phyloP scores from a whole-genome alignment of 2,329 filamentous ascomycete species.

The Elsinoe australis region DNA sequence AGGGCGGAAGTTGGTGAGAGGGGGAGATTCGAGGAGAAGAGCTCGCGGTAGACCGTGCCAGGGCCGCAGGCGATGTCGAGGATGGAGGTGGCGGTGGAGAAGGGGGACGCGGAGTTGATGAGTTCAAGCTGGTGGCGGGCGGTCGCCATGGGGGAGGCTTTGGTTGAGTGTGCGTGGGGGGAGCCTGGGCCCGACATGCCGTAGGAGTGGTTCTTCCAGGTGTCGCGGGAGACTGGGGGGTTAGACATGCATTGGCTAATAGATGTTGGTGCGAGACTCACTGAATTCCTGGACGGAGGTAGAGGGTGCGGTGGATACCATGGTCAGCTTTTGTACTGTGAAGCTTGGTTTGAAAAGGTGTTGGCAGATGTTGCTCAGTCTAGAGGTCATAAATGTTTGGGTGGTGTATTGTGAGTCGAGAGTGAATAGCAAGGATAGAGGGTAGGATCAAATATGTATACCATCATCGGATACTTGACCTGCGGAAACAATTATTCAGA shows the following conservation, averaged over 20 bases:
- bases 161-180: not conserved
- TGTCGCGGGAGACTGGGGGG: conserved; percentile 1
- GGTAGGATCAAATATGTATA: too few relatives aligned
- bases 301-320: not conserved
- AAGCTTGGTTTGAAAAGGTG: too few relatives aligned
- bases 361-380: too few relatives aligned
- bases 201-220: conserved; percentile 5
- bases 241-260: not conserved
- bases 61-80: conserved; percentile 17
- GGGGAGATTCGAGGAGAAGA: conserved; percentile 4
- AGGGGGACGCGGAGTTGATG: conserved; percentile 3
- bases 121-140: not conserved
- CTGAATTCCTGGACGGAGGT: not conserved
- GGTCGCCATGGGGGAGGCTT: conserved; percentile 4
- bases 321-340: too few relatives aligned
- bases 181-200: not conserved
- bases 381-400: too few relatives aligned
- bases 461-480: too few relatives aligned
- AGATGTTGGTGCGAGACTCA: not conserved
- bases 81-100: conserved; percentile 9
- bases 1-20: not conserved
- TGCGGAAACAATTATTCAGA: too few relatives aligned
- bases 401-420: too few relatives aligned
- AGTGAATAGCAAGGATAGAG: too few relatives aligned
- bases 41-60: conserved; percentile 4